Evolutionary conservation across 768 basidiomycete genomes (phyloP), one percentile per base, ranked within the genome.

Genomic region (Leucosporidium scottii): DNA sequence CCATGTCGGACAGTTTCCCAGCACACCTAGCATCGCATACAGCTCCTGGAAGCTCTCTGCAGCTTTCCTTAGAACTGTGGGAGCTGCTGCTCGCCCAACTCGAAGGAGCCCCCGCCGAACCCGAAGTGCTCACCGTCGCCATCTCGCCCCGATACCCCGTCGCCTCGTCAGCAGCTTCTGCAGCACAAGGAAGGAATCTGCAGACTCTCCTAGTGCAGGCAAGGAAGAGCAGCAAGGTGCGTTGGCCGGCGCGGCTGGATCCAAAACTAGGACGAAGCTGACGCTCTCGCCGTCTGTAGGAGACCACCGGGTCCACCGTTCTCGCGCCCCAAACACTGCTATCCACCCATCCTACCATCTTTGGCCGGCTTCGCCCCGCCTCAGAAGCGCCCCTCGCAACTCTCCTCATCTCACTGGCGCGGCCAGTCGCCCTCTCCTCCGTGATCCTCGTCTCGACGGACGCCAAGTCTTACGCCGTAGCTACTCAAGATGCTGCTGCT

Each of bases 371-470:
- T 7, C 31, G 56, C 8, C 21, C 53, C 15, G 17, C 62, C 8
- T n/a, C 57, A 10, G 36, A 57, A 27, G 15, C 61, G 3, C 27
- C 58, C 1, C 53, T 50, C 23, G 21, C 65, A 25, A 25, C 63
- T 51, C 64, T 72, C 64, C 28, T 47, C 36, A 8, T 72, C 34
- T 53, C 64, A 5, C 61, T 61, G 36, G 20, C 62, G 4, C 27
- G 18, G 3, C n/a, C 59, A 4, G 13, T 68, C 39, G 62, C 64
- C 2, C 64, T 72, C 59, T 53, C 64, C 4, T 62, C 59, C 31
- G 51, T 65, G 28, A 58, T 71, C 31, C 56, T 71, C 44, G 44
- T 71, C 56, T 28, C 69, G 0, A 30, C 58, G 54, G 63, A 71
- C 31, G 0, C 20, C 1, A 0, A 21, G 3, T 60, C 71, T 0